These are phyloP conservation scores for Paramarasmius palmivorus DNA, from an alignment of 1,284 basidiomycete species.

Conservation along the genomic window DNA sequence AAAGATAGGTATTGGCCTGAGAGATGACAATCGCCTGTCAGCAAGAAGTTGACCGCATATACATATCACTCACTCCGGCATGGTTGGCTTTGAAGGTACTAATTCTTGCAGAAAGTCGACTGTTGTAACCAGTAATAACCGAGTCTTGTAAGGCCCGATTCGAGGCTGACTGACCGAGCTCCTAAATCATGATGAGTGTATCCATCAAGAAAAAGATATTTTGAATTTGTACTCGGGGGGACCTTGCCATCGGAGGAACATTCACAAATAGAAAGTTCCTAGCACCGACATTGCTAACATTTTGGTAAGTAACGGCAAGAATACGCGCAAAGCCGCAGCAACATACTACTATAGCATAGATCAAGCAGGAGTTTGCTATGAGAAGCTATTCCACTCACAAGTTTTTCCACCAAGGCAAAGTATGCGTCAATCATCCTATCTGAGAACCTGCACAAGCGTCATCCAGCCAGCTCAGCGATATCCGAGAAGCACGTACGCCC, in stretches of 20 bases:
- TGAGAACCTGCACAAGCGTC: slow-evolving; percentile 39
- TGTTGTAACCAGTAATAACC: slow-evolving; percentile 54
- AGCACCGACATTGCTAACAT: slow-evolving; percentile 38
- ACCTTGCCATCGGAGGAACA: slow-evolving; percentile 56
- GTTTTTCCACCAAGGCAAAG: slow-evolving; percentile 53
- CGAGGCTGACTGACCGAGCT: slow-evolving; percentile 43
- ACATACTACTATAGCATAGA: slow-evolving; percentile 11
- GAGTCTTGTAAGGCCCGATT: slow-evolving; percentile 36
- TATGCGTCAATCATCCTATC: slow-evolving; percentile 50
- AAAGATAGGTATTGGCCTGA: slow-evolving; percentile 48
- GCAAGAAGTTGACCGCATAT: too few relatives aligned
- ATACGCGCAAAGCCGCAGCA: background rate
- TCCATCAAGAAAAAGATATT: background rate
- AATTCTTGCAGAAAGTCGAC: slow-evolving; percentile 41
- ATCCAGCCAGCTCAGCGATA: too few relatives aligned
- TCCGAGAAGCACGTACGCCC: slow-evolving; percentile 35
- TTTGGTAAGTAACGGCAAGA: background rate
- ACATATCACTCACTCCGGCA: slow-evolving; percentile 41
- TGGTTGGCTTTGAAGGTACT: slow-evolving; percentile 41
- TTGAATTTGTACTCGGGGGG: slow-evolving; percentile 42
- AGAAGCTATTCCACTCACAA: slow-evolving; percentile 40
- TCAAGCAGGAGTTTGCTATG: background rate
- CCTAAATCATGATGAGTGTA: slow-evolving; percentile 33
- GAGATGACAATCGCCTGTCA: background rate
- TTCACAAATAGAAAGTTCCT: slow-evolving; percentile 63